Evolutionary conservation across 768 basidiomycete species (phyloP).

Genomic region (Mycena venus): DNA sequence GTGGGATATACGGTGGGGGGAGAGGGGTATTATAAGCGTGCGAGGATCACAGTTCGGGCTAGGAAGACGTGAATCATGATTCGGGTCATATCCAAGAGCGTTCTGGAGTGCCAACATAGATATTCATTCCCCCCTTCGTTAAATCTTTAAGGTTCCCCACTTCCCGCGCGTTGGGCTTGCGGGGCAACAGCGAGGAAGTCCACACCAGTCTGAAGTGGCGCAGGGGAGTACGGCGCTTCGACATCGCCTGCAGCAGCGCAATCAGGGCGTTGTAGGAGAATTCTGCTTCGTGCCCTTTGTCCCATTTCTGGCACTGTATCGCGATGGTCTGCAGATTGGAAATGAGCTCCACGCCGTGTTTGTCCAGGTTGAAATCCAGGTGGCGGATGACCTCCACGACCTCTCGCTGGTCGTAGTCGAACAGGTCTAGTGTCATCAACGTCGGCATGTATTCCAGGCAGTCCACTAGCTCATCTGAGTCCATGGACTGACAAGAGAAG

Average conservation of each 20-base stretch:
- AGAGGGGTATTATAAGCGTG: too few species aligned
- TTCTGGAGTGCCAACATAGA: background rate
- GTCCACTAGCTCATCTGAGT: background rate
- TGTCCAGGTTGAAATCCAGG: background rate
- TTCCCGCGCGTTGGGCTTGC: background rate
- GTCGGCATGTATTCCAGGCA: background rate
- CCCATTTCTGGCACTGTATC: background rate
- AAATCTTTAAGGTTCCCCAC: background rate
- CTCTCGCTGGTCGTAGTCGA: conserved; percentile 7
- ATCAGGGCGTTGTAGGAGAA: conserved; percentile 12
- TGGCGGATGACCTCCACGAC: background rate
- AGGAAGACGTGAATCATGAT: too few species aligned
- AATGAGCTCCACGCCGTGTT: background rate
- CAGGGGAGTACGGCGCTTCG: background rate
- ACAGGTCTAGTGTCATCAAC: conserved; percentile 9
- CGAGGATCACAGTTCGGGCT: too few species aligned
- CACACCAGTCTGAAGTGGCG: background rate
- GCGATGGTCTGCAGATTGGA: conserved; percentile 1
- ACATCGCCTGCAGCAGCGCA: background rate
- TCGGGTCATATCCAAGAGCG: background rate
- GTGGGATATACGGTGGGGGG: too few species aligned
- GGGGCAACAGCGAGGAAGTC: conserved; percentile 9
- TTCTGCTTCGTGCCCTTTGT: background rate
- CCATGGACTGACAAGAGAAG: background rate
- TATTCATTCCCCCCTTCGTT: background rate